These are phyloP conservation scores for Ganoderma leucocontextum DNA, from an alignment of 1,284 basidiomycete genomes.

Conservation along the genomic window DNA sequence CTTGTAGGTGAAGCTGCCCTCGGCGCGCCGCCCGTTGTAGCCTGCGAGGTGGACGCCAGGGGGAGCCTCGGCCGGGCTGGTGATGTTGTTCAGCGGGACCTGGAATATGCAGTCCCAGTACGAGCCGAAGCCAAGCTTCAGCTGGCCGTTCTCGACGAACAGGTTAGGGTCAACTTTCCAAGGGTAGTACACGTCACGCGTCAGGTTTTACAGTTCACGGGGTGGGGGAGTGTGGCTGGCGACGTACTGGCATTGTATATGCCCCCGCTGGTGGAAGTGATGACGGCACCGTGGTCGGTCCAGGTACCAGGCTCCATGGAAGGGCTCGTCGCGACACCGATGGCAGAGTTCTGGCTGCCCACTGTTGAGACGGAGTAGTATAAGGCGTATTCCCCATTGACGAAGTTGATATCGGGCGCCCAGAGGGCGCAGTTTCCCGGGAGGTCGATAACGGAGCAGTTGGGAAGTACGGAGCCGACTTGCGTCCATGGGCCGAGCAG, in stretches of 20 bases:
- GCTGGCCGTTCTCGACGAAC: constrained; percentile 14
- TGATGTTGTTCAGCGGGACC: constrained; percentile 4
- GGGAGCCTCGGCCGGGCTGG: neutral
- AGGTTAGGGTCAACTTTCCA: too few species aligned
- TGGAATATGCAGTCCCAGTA: constrained; percentile 21
- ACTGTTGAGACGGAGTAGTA: constrained; percentile 45
- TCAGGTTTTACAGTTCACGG: constrained; percentile 1
- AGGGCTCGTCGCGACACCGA: constrained; percentile 43
- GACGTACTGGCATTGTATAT: constrained; percentile 42
- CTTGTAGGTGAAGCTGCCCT: constrained; percentile 13
- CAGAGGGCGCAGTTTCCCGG: constrained; percentile 22
- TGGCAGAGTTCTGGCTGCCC: constrained; percentile 44
- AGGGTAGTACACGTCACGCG: constrained; percentile 25
- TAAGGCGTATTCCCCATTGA: constrained; percentile 34
- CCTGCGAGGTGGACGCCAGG: constrained; percentile 12
- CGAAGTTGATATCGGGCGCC: constrained; percentile 28
- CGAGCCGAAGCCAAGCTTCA: constrained; percentile 20
- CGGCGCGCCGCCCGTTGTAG: constrained; percentile 3
- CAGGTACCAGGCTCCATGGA: constrained; percentile 44
- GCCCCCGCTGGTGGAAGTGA: constrained; percentile 39
- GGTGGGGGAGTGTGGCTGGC: neutral
- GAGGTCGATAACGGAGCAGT: constrained; percentile 22
- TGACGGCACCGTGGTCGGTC: constrained; percentile 44
- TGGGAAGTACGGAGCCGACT: constrained; percentile 23
- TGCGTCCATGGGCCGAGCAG: constrained; percentile 25